Percentiles rank a stretch among this genome's conserved stretches.
These are phyloP conservation scores for Glycine soja DNA, from an alignment of 306 rosid genomes.

Conservation along the genomic window DNA sequence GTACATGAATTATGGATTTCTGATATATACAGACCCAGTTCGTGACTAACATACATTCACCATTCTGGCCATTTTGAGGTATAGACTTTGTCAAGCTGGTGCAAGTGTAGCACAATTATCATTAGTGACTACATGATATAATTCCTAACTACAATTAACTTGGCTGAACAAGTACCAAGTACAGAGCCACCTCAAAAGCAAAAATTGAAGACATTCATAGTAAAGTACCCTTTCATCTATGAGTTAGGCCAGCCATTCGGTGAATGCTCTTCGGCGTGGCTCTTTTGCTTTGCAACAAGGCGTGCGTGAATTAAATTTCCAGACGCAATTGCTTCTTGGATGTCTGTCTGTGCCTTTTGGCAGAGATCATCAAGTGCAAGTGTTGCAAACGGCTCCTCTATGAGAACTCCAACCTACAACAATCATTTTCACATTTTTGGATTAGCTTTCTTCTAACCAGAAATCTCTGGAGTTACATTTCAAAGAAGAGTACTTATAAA, in stretches of 20 bases:
- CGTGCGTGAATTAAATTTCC: conserved; percentile 58
- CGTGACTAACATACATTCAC: conserved; percentile 27
- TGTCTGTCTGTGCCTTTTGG: conserved; percentile 57
- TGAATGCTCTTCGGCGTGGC: conserved; percentile 57
- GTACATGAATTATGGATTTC: conserved; percentile 22
- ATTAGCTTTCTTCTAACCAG: conserved; percentile 32
- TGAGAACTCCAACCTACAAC: conserved; percentile 89
- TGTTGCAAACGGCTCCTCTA: conserved; percentile 95
- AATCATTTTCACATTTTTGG: conserved; percentile 34
- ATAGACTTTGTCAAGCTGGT: conserved; percentile 30
- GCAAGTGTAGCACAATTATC: conserved; percentile 22
- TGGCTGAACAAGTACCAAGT: conserved; percentile 32
- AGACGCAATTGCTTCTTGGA: conserved; percentile 65
- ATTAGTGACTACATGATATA: conserved; percentile 27
- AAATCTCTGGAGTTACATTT: conserved; percentile 6
- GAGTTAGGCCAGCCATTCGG: conserved; percentile 80
- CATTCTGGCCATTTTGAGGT: conserved; percentile 17
- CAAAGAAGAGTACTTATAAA: neutral
- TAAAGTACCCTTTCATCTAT: conserved; percentile 39
- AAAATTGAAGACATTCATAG: conserved; percentile 32
- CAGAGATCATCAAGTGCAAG: conserved; percentile 87
- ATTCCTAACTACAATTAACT: conserved; percentile 22
- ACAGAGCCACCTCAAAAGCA: conserved; percentile 38
- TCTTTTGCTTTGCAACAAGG: conserved; percentile 62
- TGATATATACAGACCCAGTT: conserved; percentile 43